A percentile compares a stretch with the other conserved stretches of the same genome.
phyloP scores from a whole-genome alignment of 176 grass and related monocot species.

The Triticum aestivum region IWGSC_CS_RefSeq_v2.1 NC_057812.1:706927506-706928005 shows the following conservation, averaged over 20 bases:
- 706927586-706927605: neutral
- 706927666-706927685: constrained; percentile 14
- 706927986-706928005: constrained; percentile 91
- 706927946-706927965: constrained; percentile 95
- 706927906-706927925: constrained; percentile 95
- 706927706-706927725: neutral
- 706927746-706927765: neutral
- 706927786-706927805: neutral
- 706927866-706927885: constrained; percentile 58
- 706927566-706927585: constrained; percentile 1
- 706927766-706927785: neutral
- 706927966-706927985: constrained; percentile 95
- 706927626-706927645: neutral
- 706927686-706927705: constrained; percentile 10
- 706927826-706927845: neutral
- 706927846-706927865: constrained; percentile 21
- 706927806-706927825: constrained; percentile 5
- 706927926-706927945: constrained; percentile 91
- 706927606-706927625: constrained; percentile 20
- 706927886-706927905: constrained; percentile 84
- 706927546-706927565: neutral
- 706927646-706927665: constrained; percentile 10
- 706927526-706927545: neutral
- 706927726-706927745: constrained; percentile 28
- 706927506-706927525: neutral